Conservation (phyloP, 2,329 filamentous ascomycete species). For the Erysiphe neolycopersici region DNA sequence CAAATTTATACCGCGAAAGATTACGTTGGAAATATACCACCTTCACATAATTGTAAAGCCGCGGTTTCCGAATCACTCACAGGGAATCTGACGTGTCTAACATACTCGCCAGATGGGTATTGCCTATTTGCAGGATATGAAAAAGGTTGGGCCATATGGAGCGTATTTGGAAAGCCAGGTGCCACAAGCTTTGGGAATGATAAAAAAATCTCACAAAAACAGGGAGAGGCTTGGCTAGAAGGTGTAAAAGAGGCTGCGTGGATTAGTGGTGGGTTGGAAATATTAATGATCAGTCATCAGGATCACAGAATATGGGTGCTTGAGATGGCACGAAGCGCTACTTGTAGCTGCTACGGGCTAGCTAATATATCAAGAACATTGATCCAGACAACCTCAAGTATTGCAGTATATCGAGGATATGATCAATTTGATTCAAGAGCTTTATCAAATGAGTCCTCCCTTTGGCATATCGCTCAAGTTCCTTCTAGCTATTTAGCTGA, state of each 20-base stretch:
- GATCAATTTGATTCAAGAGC: constrained; percentile 74
- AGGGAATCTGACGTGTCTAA: constrained; percentile 46
- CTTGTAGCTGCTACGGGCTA: constrained; percentile 72
- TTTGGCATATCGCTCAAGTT: constrained; percentile 87
- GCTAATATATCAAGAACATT: constrained; percentile 77
- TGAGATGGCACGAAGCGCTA: constrained; percentile 84
- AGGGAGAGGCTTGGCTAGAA: constrained; percentile 62
- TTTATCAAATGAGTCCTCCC: constrained; percentile 68
- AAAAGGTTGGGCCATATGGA: constrained; percentile 87
- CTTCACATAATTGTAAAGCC: constrained; percentile 52
- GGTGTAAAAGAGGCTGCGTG: constrained; percentile 57
- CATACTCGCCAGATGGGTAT: constrained; percentile 86
- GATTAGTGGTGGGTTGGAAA: constrained; percentile 68
- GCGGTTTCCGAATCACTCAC: constrained; percentile 40
- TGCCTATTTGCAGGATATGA: constrained; percentile 86
- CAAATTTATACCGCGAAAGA: constrained; percentile 82
- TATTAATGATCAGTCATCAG: constrained; percentile 43
- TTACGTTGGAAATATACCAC: constrained; percentile 73
- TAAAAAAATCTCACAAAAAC: constrained; percentile 30
- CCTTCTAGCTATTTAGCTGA: constrained; percentile 63
- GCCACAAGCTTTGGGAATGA: constrained; percentile 63
- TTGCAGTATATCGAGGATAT: constrained; percentile 85
- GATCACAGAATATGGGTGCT: constrained; percentile 65
- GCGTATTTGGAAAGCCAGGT: constrained; percentile 78
- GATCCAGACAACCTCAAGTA: constrained; percentile 61